Evolutionary conservation across 768 basidiomycete species (phyloP).

Genomic region (Boletus coccyginus): DNA sequence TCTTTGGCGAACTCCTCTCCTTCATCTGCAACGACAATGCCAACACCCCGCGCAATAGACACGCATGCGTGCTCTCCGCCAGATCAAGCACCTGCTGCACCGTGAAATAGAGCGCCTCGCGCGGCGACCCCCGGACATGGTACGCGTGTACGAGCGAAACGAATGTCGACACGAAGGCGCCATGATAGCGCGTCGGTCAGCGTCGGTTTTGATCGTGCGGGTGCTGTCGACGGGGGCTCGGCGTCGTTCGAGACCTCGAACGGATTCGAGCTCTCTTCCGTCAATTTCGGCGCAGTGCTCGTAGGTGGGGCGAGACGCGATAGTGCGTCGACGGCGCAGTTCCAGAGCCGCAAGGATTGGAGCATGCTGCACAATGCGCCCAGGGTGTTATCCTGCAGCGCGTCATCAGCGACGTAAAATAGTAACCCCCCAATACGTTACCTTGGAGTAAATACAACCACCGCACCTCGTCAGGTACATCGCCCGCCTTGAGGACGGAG

Average conservation of each 20-base stretch:
- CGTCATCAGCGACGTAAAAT: neutral
- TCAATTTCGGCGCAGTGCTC: conserved; percentile 20
- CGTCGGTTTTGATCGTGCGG: conserved; percentile 12
- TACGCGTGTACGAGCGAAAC: conserved; percentile 67
- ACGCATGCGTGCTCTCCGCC: conserved; percentile 64
- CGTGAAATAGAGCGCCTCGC: conserved; percentile 79
- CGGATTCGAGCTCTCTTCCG: conserved; percentile 47
- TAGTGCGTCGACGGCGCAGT: conserved; percentile 70
- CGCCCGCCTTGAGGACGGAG: conserved; percentile 40
- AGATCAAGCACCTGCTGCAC: conserved; percentile 73
- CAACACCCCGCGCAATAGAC: conserved; percentile 63
- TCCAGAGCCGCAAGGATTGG: conserved; percentile 79
- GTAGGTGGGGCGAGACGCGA: conserved; percentile 51
- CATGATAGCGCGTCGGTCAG: conserved; percentile 64
- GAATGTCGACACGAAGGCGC: conserved; percentile 61
- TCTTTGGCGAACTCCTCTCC: no score
- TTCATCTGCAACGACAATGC: conserved; percentile 4
- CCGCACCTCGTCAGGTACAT: conserved; percentile 50
- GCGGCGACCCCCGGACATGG: conserved; percentile 70
- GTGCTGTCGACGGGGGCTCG: conserved; percentile 22
- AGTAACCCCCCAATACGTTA: conserved; percentile 27
- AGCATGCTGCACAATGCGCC: conserved; percentile 56
- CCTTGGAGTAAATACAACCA: conserved; percentile 57
- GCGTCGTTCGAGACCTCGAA: conserved; percentile 46
- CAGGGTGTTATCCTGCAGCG: conserved; percentile 55